Evolutionary conservation across 371 early-diverging fungal genomes (phyloP).

Genomic region (Mortierella sp.): DNA sequence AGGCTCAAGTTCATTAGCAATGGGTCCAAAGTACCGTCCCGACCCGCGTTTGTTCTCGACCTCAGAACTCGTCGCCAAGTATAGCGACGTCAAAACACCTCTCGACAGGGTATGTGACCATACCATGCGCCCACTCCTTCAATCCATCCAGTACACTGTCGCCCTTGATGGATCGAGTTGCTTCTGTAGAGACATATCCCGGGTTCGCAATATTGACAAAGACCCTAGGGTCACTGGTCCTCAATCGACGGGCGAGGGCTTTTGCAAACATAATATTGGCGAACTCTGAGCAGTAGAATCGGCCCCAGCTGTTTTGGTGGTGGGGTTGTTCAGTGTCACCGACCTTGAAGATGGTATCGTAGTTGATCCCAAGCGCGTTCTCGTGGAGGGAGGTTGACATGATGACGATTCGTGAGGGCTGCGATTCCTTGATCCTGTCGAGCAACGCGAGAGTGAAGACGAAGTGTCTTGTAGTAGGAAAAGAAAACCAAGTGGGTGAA

Average conservation of each 20-base stretch:
- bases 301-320: not conserved
- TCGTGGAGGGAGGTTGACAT: constrained; percentile 41
- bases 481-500: not conserved
- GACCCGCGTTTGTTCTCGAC: constrained; percentile 61
- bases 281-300: constrained; percentile 67
- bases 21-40: constrained; percentile 67
- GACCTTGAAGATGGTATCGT: constrained; percentile 63
- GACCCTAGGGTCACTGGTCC: constrained; percentile 36
- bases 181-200: constrained; percentile 62
- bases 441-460: constrained; percentile 72
- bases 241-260: constrained; percentile 58
- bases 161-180: not conserved
- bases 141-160: not conserved
- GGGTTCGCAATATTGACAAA: constrained; percentile 77
- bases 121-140: constrained; percentile 33
- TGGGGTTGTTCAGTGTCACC: not conserved
- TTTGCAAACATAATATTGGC: constrained; percentile 73
- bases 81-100: constrained; percentile 76
- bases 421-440: constrained; percentile 65
- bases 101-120: constrained; percentile 33
- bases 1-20: constrained; percentile 31
- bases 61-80: constrained; percentile 74
- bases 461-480: constrained; percentile 65
- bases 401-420: constrained; percentile 66
- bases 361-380: constrained; percentile 64